These are phyloP conservation scores for Psilocybe tampanensis DNA, from an alignment of 768 basidiomycete genomes.

Conservation along the genomic window DNA sequence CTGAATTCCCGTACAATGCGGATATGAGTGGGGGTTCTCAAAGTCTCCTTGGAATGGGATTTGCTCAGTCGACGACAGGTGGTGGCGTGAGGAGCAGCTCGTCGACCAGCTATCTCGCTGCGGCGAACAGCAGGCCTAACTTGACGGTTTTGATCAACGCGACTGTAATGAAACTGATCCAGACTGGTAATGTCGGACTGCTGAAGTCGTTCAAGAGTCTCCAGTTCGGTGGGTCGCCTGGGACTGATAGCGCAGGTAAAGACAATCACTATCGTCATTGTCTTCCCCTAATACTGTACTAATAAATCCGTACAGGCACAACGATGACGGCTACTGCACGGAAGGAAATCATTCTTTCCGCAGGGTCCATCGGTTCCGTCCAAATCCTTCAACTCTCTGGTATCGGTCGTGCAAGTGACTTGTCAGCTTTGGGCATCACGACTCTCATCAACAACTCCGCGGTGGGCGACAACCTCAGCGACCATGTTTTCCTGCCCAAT, in stretches of 20 bases:
- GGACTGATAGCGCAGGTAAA: constrained; percentile 6
- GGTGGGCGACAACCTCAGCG: constrained; percentile 52
- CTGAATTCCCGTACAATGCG: constrained; percentile 35
- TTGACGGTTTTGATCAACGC: constrained; percentile 37
- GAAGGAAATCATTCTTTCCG: constrained; percentile 39
- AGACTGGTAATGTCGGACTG: constrained; percentile 15
- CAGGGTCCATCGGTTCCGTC: constrained; percentile 36
- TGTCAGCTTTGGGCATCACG: constrained; percentile 38
- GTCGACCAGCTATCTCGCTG: constrained; percentile 34
- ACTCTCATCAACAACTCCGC: constrained; percentile 38
- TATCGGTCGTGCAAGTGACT: constrained; percentile 40
- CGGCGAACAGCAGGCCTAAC: constrained; percentile 31
- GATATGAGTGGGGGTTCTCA: constrained; percentile 35
- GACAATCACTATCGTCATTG: not conserved
- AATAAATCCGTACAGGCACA: not conserved
- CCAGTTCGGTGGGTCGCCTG: constrained; percentile 12
- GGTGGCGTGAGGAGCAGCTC: constrained; percentile 37
- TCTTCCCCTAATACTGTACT: not conserved
- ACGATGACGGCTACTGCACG: constrained; percentile 19
- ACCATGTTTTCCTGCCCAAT: constrained; percentile 33
- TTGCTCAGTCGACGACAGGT: constrained; percentile 34
- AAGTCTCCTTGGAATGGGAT: constrained; percentile 35
- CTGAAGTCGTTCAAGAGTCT: constrained; percentile 22
- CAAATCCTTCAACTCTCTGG: constrained; percentile 41
- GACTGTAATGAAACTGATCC: constrained; percentile 30